A percentile compares a stretch with the other conserved stretches of the same genome.
Conservation (phyloP, 176 grass and related monocot genomes). For the Phoenix roebelenii region DNA sequence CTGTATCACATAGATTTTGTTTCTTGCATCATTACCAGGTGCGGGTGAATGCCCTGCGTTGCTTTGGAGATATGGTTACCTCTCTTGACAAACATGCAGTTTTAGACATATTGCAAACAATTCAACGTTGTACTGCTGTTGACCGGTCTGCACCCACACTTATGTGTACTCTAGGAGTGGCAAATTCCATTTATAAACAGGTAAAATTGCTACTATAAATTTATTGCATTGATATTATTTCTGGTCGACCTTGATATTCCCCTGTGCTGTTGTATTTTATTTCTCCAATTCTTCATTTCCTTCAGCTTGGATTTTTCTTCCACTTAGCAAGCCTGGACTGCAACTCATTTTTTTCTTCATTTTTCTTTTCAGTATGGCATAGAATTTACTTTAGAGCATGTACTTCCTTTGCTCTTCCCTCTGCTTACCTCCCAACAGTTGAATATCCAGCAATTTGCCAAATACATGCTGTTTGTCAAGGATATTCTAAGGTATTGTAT, state of each 20-base stretch:
- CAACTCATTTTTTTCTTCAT: slow-evolving; percentile 3
- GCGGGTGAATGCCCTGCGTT: slow-evolving; percentile 84
- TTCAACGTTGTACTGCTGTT: slow-evolving; percentile 82
- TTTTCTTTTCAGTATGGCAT: slow-evolving; percentile 56
- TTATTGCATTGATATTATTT: not conserved
- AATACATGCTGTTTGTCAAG: slow-evolving; percentile 96
- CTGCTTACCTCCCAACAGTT: slow-evolving; percentile 77
- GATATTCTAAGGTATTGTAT: slow-evolving; percentile 80
- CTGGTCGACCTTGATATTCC: no score
- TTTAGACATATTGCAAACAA: slow-evolving; percentile 67
- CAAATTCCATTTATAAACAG: slow-evolving; percentile 88
- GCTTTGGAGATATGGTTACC: slow-evolving; percentile 91
- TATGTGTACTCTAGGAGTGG: slow-evolving; percentile 94
- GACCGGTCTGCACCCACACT: slow-evolving; percentile 91
- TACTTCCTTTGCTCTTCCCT: slow-evolving; percentile 81
- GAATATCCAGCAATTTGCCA: slow-evolving; percentile 96
- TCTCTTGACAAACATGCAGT: slow-evolving; percentile 79
- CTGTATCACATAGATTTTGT: no score
- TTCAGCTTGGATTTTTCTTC: not conserved
- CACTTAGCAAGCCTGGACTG: slow-evolving; percentile 6
- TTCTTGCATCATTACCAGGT: slow-evolving; percentile 46
- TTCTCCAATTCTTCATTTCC: not conserved
- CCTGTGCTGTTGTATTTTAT: not conserved
- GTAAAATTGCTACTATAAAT: slow-evolving; percentile 30
- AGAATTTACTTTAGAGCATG: slow-evolving; percentile 77